Evolutionary conservation across 225 moss, liverwort and hornwort species (phyloP).

Genomic region (Pseudoscleropodium purum): DNA sequence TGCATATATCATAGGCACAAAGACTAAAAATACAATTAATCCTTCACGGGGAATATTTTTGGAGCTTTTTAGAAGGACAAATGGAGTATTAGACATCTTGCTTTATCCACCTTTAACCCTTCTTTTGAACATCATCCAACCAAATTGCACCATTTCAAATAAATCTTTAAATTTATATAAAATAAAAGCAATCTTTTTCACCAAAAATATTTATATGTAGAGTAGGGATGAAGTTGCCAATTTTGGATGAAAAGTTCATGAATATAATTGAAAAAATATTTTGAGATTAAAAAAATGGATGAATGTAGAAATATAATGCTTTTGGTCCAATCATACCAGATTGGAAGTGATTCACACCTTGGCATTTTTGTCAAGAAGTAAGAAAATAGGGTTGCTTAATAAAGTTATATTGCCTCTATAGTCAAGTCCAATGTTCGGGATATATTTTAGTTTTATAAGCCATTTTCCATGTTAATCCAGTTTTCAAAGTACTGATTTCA

Average conservation of each 20-base stretch:
- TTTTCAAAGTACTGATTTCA: accelerated
- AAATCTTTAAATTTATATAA: not conserved
- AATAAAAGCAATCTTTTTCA: not conserved
- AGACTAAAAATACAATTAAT: no score
- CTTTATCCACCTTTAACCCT: not conserved
- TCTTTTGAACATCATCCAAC: accelerated
- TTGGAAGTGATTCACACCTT: not conserved
- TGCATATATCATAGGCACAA: no score
- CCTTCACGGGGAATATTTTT: no score
- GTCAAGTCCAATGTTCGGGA: accelerated
- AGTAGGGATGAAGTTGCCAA: accelerated
- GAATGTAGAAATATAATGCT: not conserved
- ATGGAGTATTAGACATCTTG: accelerated
- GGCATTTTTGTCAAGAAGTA: not conserved
- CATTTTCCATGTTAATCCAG: accelerated
- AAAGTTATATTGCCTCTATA: not conserved
- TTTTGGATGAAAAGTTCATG: accelerated
- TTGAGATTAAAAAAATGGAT: accelerated
- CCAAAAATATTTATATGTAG: not conserved
- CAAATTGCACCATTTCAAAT: not conserved
- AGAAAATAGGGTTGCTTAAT: not conserved
- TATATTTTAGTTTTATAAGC: not conserved
- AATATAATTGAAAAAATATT: not conserved
- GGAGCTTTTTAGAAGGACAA: no score
- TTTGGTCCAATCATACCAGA: accelerated